These are phyloP conservation scores for Adiantum capillusveneris DNA, from an alignment of 75 land plant genomes.

Conservation along the genomic window DNA sequence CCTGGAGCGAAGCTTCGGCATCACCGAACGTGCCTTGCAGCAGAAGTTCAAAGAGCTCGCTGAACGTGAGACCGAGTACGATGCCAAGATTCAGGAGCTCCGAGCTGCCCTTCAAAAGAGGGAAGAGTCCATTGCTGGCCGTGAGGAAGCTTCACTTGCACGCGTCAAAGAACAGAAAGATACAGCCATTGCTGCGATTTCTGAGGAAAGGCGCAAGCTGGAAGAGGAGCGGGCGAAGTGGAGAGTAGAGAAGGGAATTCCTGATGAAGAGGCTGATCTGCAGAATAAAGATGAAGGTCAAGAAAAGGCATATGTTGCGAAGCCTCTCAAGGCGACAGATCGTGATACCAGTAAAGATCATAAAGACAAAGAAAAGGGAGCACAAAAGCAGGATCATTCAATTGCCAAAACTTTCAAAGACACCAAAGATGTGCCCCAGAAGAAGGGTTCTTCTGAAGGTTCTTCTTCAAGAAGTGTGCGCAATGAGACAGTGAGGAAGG, in stretches of 20 bases:
- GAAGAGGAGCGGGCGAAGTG: constrained; percentile 32
- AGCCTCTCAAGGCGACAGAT: no score
- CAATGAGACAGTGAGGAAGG: no score
- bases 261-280: no score
- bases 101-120: constrained; percentile 44
- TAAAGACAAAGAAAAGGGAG: no score
- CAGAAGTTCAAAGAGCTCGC: constrained; percentile 56
- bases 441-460: no score
- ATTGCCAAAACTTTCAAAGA: no score
- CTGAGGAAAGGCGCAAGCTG: constrained; percentile 18
- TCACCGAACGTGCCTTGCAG: constrained; percentile 64
- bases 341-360: no score
- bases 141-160: constrained; percentile 60
- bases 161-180: constrained; percentile 77
- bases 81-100: constrained; percentile 42
- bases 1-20: constrained; percentile 77
- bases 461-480: no score
- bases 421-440: no score
- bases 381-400: no score
- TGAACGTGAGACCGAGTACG: constrained; percentile 60
- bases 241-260: constrained; percentile 3
- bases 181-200: constrained; percentile 57
- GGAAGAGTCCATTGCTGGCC: constrained; percentile 53
- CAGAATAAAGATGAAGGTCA: no score
- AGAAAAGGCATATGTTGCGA: no score